These are phyloP conservation scores for Fagopyrum esculentum DNA, from an alignment of 148 eudicot genomes.

Conservation along the genomic window DNA sequence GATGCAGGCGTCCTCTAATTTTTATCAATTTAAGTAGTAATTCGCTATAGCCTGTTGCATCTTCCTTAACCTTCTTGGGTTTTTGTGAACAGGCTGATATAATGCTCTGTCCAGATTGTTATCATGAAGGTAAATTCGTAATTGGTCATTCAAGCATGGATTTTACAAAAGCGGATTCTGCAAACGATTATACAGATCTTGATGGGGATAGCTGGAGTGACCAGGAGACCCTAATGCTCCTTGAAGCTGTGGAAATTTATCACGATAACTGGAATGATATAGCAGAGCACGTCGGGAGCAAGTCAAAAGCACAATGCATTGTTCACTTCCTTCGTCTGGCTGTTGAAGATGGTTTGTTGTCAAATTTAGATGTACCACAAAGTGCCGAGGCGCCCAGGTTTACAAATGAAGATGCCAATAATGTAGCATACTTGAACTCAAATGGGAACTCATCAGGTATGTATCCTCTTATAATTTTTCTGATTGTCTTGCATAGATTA, in stretches of 20 bases:
- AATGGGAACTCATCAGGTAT: conserved; percentile 60
- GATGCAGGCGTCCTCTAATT: background rate
- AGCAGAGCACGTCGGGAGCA: conserved; percentile 85
- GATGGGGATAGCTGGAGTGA: conserved; percentile 90
- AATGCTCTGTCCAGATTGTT: conserved; percentile 74
- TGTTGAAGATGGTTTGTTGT: conserved; percentile 62
- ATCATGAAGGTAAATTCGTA: conserved; percentile 67
- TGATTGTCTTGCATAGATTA: conserved; percentile 12
- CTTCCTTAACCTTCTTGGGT: background rate
- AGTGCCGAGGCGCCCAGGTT: conserved; percentile 21
- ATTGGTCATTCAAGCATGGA: conserved; percentile 89
- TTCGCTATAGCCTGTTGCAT: background rate
- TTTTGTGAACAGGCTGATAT: conserved; percentile 57
- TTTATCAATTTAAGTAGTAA: background rate
- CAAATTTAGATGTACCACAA: conserved; percentile 49
- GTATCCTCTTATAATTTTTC: background rate
- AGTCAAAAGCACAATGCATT: conserved; percentile 94
- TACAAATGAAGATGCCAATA: conserved; percentile 25
- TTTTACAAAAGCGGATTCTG: conserved; percentile 52
- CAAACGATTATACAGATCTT: conserved; percentile 52
- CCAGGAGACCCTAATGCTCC: conserved; percentile 83
- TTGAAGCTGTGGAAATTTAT: conserved; percentile 73
- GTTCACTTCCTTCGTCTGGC: conserved; percentile 87
- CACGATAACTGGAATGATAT: conserved; percentile 86
- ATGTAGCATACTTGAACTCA: conserved; percentile 27